Conservation (phyloP, 2,329 filamentous ascomycete species). For the Sclerotinia borealis region DNA sequence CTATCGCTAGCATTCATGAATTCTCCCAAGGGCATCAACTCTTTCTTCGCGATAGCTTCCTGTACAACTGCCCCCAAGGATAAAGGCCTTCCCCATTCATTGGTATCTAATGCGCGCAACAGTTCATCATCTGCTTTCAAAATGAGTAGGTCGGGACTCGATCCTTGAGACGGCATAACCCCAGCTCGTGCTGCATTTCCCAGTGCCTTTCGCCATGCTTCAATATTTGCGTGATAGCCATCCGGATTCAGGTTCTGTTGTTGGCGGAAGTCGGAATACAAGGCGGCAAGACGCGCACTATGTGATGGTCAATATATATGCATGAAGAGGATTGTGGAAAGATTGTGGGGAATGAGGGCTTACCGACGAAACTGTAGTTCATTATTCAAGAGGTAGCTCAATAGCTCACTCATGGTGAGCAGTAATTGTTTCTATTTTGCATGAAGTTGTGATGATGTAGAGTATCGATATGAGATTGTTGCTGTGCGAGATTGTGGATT, state of each 20-base stretch:
- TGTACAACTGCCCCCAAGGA: slow-evolving; percentile 71
- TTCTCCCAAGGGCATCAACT: slow-evolving; percentile 63
- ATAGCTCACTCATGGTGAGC: slow-evolving; percentile 55
- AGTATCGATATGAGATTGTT: background rate
- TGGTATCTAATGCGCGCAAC: slow-evolving; percentile 63
- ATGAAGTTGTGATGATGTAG: background rate
- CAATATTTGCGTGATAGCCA: slow-evolving; percentile 73
- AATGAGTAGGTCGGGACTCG: slow-evolving; percentile 44
- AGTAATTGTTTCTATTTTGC: background rate
- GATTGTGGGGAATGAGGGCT: slow-evolving; percentile 12
- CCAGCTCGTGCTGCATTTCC: slow-evolving; percentile 63
- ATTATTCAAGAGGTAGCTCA: slow-evolving; percentile 57
- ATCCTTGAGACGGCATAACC: slow-evolving; percentile 36
- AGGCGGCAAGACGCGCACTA: slow-evolving; percentile 71
- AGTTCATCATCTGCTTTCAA: slow-evolving; percentile 57
- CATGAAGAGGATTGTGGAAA: background rate
- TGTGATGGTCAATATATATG: slow-evolving; percentile 8
- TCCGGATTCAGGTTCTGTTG: slow-evolving; percentile 76
- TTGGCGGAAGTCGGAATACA: slow-evolving; percentile 79
- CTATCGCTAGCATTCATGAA: slow-evolving; percentile 63
- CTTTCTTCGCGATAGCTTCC: slow-evolving; percentile 64
- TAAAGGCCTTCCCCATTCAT: slow-evolving; percentile 74
- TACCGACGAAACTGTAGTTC: slow-evolving; percentile 58
- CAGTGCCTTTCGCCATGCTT: slow-evolving; percentile 72
- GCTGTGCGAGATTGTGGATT: slow-evolving; percentile 10